Evolutionary conservation across 805 yeast species (phyloP).

Genomic region (Candida namnaoensis): DNA sequence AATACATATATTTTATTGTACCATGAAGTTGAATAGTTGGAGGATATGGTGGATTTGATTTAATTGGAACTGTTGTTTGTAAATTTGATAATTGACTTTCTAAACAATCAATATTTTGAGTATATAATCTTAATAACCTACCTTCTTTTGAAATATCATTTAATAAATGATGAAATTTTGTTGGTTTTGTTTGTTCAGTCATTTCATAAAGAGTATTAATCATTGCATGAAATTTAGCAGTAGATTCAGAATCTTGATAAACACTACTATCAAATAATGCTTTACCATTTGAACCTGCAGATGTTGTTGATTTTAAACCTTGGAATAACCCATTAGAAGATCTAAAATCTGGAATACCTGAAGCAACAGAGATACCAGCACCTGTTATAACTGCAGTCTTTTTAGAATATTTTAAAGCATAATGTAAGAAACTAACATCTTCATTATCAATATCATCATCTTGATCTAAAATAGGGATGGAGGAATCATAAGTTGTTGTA

Average conservation of each 20-base stretch:
- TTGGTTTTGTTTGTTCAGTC: slow-evolving; percentile 51
- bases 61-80: slow-evolving; percentile 41
- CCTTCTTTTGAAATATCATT: slow-evolving; percentile 51
- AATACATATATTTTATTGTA: slow-evolving; percentile 59
- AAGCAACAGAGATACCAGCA: slow-evolving; percentile 86
- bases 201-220: slow-evolving; percentile 51
- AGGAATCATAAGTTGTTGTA: slow-evolving; percentile 18
- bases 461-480: slow-evolving; percentile 21
- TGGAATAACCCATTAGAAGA: slow-evolving; percentile 72
- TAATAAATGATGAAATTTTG: slow-evolving; percentile 65
- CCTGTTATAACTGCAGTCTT: slow-evolving; percentile 67
- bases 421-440: slow-evolving; percentile 40
- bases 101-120: slow-evolving; percentile 82
- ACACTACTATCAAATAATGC: slow-evolving; percentile 75
- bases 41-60: slow-evolving; percentile 34
- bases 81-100: slow-evolving; percentile 50
- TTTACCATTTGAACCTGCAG: slow-evolving; percentile 40
- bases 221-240: slow-evolving; percentile 65
- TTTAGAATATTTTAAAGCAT: slow-evolving; percentile 45
- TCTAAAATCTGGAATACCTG: slow-evolving; percentile 87
- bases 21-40: slow-evolving; percentile 81
- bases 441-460: slow-evolving; percentile 23
- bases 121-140: slow-evolving; percentile 64
- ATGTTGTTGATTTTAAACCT: slow-evolving; percentile 31
- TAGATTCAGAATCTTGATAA: slow-evolving; percentile 53